Conservation (phyloP, 1,139 yeast species). For the Blastobotrys capitulatus region DNA sequence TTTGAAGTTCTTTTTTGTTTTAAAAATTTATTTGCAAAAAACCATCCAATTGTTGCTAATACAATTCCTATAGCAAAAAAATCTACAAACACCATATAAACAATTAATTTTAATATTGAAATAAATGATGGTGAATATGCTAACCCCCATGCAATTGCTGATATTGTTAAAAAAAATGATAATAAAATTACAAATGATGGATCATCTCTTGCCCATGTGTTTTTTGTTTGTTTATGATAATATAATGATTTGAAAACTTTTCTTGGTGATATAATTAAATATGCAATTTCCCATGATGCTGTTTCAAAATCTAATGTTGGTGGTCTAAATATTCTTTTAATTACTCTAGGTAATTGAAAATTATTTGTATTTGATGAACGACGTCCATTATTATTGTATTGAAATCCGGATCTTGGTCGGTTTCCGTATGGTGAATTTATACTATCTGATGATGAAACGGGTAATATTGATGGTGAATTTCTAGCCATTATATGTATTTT, state of each 20-base stretch:
- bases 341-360: slow-evolving; percentile 29
- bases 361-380: neutral
- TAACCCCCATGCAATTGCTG: slow-evolving; percentile 89
- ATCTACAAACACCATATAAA: slow-evolving; percentile 83
- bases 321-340: slow-evolving; percentile 56
- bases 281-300: slow-evolving; percentile 84
- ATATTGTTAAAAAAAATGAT: slow-evolving; percentile 55
- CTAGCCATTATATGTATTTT: slow-evolving; percentile 5
- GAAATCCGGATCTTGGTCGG: slow-evolving; percentile 4
- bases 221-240: slow-evolving; percentile 67
- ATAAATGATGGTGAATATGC: slow-evolving; percentile 63
- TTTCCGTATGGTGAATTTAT: slow-evolving; percentile 8
- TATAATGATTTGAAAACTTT: slow-evolving; percentile 78
- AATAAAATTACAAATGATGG: slow-evolving; percentile 78
- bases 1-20: slow-evolving; percentile 33
- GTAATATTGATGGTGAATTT: slow-evolving; percentile 9
- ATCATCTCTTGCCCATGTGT: slow-evolving; percentile 81
- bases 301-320: slow-evolving; percentile 86
- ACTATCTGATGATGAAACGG: slow-evolving; percentile 8
- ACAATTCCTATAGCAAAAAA: slow-evolving; percentile 66
- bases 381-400: neutral
- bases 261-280: slow-evolving; percentile 67
- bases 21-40: slow-evolving; percentile 59
- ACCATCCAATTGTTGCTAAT: slow-evolving; percentile 70
- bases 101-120: slow-evolving; percentile 56